Percentiles rank a stretch among this genome's conserved stretches.
These are phyloP conservation scores for Lablab purpureus DNA, from an alignment of 306 rosid genomes.

Conservation along the genomic window DNA sequence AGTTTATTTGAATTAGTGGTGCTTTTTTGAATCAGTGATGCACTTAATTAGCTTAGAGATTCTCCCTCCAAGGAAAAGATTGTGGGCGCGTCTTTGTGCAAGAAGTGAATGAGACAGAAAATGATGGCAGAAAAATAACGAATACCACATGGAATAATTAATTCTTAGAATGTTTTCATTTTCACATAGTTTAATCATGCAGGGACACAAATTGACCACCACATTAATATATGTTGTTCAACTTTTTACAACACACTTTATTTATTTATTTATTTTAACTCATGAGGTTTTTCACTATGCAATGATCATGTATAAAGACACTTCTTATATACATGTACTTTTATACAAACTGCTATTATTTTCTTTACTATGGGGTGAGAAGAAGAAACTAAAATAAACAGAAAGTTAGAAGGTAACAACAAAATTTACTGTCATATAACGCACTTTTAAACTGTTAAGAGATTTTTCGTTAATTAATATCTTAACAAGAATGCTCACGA, in stretches of 20 bases:
- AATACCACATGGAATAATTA: conserved; percentile 6
- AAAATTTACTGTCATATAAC: too few species aligned
- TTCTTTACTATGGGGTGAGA: too few species aligned
- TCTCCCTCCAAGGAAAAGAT: conserved; percentile 33
- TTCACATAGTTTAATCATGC: conserved; percentile 9
- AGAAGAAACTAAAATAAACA: too few species aligned
- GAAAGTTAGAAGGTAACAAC: too few species aligned
- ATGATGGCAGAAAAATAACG: background rate
- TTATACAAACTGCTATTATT: too few species aligned
- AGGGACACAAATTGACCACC: background rate
- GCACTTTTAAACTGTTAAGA: too few species aligned
- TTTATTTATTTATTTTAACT: too few species aligned
- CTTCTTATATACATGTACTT: too few species aligned
- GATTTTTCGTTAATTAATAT: too few species aligned
- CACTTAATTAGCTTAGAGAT: conserved; percentile 31
- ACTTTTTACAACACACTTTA: background rate
- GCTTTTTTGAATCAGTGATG: background rate
- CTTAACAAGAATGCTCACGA: too few species aligned
- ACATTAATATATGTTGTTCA: background rate
- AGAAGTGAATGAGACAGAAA: conserved; percentile 18
- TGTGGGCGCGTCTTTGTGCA: conserved; percentile 11
- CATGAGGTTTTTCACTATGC: too few species aligned
- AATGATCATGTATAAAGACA: too few species aligned
- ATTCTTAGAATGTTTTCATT: background rate
- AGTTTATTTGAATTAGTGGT: conserved; percentile 23